These are phyloP conservation scores for Cryoendolithus antarcticus DNA, from an alignment of 2,329 filamentous ascomycete species.

Conservation along the genomic window DNA sequence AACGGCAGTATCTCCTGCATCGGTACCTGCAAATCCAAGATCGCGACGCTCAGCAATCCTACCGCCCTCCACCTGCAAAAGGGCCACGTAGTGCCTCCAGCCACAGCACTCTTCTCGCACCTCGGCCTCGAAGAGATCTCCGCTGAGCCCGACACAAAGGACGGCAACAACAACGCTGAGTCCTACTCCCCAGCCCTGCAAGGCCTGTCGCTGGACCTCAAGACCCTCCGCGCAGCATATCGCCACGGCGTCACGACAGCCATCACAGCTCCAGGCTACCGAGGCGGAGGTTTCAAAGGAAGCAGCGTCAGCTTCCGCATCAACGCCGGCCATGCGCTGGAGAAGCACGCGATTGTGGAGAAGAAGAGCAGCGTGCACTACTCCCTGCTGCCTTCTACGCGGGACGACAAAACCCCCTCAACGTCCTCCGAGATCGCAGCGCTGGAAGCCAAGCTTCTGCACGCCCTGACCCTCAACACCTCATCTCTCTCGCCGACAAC, in stretches of 20 bases:
- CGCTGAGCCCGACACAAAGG: slow-evolving; percentile 37
- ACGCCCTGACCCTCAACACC: slow-evolving; percentile 33
- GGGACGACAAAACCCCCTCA: slow-evolving; percentile 34
- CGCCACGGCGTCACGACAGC: slow-evolving; percentile 27
- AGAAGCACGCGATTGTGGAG: slow-evolving; percentile 28
- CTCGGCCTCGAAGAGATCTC: slow-evolving; percentile 54
- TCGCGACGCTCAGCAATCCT: slow-evolving; percentile 27
- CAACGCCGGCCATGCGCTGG: slow-evolving; percentile 22
- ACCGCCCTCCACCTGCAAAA: slow-evolving; percentile 40
- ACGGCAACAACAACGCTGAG: slow-evolving; percentile 38
- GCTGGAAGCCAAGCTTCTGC: slow-evolving; percentile 43
- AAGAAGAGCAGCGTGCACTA: slow-evolving; percentile 30
- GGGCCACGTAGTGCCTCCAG: slow-evolving; percentile 48
- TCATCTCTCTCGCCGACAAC: slow-evolving; percentile 12
- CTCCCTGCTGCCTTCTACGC: slow-evolving; percentile 39
- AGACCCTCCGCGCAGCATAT: slow-evolving; percentile 25
- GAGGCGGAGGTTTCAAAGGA: slow-evolving; percentile 23
- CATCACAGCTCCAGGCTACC: slow-evolving; percentile 25
- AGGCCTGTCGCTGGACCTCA: slow-evolving; percentile 28
- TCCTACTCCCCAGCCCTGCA: slow-evolving; percentile 45
- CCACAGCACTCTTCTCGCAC: slow-evolving; percentile 48
- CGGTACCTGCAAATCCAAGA: slow-evolving; percentile 39
- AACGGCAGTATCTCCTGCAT: slow-evolving; percentile 45
- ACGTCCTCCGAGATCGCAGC: slow-evolving; percentile 43
- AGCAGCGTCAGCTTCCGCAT: slow-evolving; percentile 26